Evolutionary conservation across 108 stramenopile species (phyloP), one percentile per base, ranked within the genome.

Genomic region (Pseudonitzschia multiseries): DNA sequence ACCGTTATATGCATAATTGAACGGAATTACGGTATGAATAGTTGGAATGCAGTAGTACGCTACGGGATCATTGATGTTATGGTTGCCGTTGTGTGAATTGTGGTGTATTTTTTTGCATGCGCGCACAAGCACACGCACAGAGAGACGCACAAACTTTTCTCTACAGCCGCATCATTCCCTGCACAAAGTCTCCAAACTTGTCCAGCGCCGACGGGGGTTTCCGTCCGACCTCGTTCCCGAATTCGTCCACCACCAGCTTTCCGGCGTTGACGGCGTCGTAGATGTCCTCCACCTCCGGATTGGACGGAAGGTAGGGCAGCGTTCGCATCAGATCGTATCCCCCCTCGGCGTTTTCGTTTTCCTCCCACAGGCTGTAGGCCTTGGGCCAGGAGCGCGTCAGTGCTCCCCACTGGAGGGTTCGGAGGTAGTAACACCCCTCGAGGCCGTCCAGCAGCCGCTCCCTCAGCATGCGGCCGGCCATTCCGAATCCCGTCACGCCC

Each of bases 401-500:
- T 14, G 97, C 97, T 14, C 97, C 97, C 95, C 94, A 96, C 44
- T 76, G 72, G 33, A 96, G 74, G 14, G 97, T 97, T 20, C 93
- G 65, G 61, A 97, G 77, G 71, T 97, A 97, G 65, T 97, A 97
- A 1, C 86, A 81, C 65, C 83, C 70, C 24, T 76, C 57, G 69
- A 93, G 79, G 14, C 61, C 67, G 79, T 93, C 93, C 71, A 93
- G 82, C 71, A 97, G 70, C 29, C 94, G 87, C 73, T 97, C 95
- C 13, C 94, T 79, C 56, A 96, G 74, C 69, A 89, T 80, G 27
- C 96, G 80, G 22, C 97, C 97, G 17, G 94, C 95, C 93, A 96
- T 87, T 48, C 97, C 97, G 79, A 95, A 97, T 57, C 97, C 97
- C 12, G 95, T 96, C 15, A 93, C 93, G 53, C 94, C 97, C 95